Conservation (phyloP, 2,329 filamentous ascomycete genomes). For the Emmonsiellopsis sp. region DNA sequence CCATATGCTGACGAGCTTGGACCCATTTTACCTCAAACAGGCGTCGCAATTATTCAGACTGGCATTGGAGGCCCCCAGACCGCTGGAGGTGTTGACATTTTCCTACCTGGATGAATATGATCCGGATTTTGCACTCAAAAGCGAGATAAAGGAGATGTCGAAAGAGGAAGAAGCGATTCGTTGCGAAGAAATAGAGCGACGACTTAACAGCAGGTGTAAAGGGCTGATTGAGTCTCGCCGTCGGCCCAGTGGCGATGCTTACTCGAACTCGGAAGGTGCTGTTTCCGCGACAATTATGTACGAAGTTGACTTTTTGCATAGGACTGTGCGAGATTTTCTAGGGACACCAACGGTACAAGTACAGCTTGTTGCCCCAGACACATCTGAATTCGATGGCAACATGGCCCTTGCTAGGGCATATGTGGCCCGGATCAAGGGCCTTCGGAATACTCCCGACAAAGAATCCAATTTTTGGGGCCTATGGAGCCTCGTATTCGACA, state of each 20-base stretch:
- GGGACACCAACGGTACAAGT: background rate
- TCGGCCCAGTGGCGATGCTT: background rate
- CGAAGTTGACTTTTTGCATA: slow-evolving; percentile 4
- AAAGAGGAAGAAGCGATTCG: slow-evolving; percentile 3
- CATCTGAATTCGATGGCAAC: background rate
- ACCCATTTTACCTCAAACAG: slow-evolving; percentile 10
- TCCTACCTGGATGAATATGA: slow-evolving; percentile 6
- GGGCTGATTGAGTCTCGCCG: slow-evolving; percentile 10
- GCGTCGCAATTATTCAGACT: slow-evolving; percentile 9
- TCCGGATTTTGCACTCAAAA: background rate
- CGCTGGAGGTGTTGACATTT: slow-evolving; percentile 6
- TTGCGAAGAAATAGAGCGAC: slow-evolving; percentile 9
- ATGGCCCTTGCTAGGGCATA: background rate
- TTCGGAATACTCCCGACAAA: background rate
- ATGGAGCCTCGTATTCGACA: background rate
- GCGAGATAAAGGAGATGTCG: background rate
- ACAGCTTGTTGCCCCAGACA: background rate
- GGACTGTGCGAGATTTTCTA: slow-evolving; percentile 8
- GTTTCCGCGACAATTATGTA: background rate
- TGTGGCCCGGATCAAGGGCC: background rate
- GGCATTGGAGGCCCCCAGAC: background rate
- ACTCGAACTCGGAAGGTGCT: background rate
- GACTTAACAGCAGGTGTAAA: slow-evolving; percentile 13
- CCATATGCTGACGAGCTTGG: slow-evolving; percentile 13
- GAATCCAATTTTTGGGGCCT: background rate